Evolutionary conservation across 2,329 filamentous ascomycete genomes (phyloP), one percentile per base, ranked within the genome.

Genomic region (Ophiosphaerella korrae): DNA sequence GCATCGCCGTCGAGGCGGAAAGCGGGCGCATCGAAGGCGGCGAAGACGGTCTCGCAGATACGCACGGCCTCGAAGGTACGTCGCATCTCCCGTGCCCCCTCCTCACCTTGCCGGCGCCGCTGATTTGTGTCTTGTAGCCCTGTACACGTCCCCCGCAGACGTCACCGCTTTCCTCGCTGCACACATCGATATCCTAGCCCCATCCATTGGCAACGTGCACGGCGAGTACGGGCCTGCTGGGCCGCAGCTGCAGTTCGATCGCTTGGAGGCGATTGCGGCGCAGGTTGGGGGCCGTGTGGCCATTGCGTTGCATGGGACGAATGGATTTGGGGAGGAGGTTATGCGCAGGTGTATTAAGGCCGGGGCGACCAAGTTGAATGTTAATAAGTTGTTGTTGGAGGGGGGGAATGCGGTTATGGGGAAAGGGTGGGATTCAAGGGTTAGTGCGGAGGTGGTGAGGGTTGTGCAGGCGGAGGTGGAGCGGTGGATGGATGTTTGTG

Each of bases 181-280:
- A 7, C 87, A 86, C 0, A 85, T 91, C 63, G 85, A 90, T 62
- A 87, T 87, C 73, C 75, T 91, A 29, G 88, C 88, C 0, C 88
- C 88, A 0, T 87, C 86, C 0, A 88, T 90, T 71, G 88, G 88
- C 6, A 91, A 90, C 62, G 82, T 90, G 29, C 88, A 91, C 73
- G 88, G 88, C 39, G 82, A 86, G 63, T 91, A 91, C 70, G 87
- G 87, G 0, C 80, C 84, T 0, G 67, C 81, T 2, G 87, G 87
- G 0, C 72, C 71, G 0, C 66, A 70, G 45, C 52, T 75, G 2
- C 66, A 71, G 41, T 71, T 65, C 42, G 66, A 67, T 31, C 63
- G 66, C 11, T 61, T 72, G 12, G 63, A 66, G 18, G 48, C 57
- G 1, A 71, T 72, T 24, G 48, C 64, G 45, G 62, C 63, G 53